Base-by-base conservation (phyloP, 768 basidiomycete species). In the Hypholoma fasciculare region DNA sequence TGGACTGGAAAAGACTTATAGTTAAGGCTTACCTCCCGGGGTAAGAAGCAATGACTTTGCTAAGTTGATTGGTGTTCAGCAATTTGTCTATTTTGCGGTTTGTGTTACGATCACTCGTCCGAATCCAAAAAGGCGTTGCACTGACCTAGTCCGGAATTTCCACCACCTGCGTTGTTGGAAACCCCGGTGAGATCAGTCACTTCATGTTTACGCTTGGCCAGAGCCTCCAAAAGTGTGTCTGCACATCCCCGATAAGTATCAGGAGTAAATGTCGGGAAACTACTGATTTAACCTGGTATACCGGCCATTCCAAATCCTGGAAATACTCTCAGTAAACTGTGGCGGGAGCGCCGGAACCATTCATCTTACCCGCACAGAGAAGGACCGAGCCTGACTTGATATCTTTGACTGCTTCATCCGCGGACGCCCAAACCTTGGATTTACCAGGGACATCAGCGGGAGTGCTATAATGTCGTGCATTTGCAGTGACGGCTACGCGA, bases 301-400 rank as follows among this genome's bases (percentile, higher is more conserved):
- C 94, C 95, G 63, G 92, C 91, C 52, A 92, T 76, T 46, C 94
- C 94, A 66, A 97, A 97, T 26, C 94, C 94, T 94, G 65, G 5
- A 60, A 27, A 48, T 40, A n/a, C 23, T 57, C 40, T 42, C n/a
- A 27, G 36, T 8, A 11, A 51, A 19, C 14, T 7, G 4, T n/a
- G 16, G 16, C 7, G 19, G 16, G 9, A 43, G 23, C n/a, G 14
- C 3, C 46, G 30, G 7, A 27, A 19, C n/a, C 26, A 39, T 52
- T 26, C 4, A 43, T 39, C 86, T 61, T 63, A 94, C 94, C 94
- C 77, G 88, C 93, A 63, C 89, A 90, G 20, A 97, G 79, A 42
- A 97, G 67, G 40, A 84, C 77, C 58, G 90, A 86, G 6, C 93
- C 92, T 3, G 89, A 88, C 74, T 89, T 88, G 69, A 97, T 79